Base-by-base conservation (phyloP, 345 rosid genomes). In the Dimocarpus longan region DNA sequence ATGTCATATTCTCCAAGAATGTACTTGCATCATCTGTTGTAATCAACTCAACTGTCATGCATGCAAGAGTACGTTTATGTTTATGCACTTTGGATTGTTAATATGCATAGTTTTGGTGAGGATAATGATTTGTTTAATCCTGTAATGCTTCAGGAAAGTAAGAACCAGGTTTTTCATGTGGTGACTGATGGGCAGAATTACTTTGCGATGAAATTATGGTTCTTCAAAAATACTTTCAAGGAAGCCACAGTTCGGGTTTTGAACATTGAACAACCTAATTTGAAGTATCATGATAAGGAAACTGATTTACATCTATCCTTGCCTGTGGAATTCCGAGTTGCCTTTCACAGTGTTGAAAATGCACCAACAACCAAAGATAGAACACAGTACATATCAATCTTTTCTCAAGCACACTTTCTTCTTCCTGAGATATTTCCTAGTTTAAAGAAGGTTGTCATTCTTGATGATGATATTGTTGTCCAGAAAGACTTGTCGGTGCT, bases 381-480 rank as follows among this genome's bases (percentile, higher is more conserved):
- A 84, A 93, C 89, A 24, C 90, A 89, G 81, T 96, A 93, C 80
- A 5, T 93, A 42, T 93, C 99, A 66, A 76, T 85, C 66, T 94
- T 96, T 86, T 92, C 98, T 74, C 87, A 85, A 11, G 74, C 91
- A 37, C 98, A 96, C 86, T 94, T 89, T 84, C 93, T 91, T 82
- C 92, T 94, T 76, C 95, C 99, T 24, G 80, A 84, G 82, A 76
- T 93, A 80, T 94, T 94, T 84, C 89, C 68, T 37, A 89, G 87
- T 74, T 80, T 96, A 87, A 80, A 84, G 77, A 96, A 96, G 88
- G 86, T 94, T 74, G 82, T 96, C 88, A 86, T 89, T 85, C 78
- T 96, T 87, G 99, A 94, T 50, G 97, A 91, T 71, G 98, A 96
- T 80, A 92, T 96, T 32, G 99, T 96, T 84, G 99, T 91, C 76